Conservation (phyloP, 2,329 filamentous ascomycete species). For the Pseudogymnoascus sp. region DNA sequence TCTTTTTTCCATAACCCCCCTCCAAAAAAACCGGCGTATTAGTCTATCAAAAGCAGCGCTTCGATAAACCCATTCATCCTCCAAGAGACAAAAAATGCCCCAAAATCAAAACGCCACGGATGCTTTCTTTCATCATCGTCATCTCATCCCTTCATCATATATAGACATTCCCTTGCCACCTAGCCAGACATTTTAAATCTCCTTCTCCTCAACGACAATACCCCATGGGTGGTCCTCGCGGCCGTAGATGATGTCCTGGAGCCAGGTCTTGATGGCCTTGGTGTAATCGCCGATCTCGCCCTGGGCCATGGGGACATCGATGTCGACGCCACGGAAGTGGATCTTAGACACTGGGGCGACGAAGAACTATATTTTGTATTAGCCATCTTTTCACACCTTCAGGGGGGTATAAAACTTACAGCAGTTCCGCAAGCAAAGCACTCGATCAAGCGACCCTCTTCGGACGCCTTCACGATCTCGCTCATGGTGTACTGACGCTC, state of each 20-base stretch:
- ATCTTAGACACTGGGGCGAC: conserved; percentile 60
- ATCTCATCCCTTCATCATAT: not conserved
- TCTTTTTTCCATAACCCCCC: not conserved
- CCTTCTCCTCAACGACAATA: conserved; percentile 55
- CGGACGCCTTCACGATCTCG: conserved; percentile 63
- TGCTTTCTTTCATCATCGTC: not conserved
- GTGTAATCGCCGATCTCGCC: conserved; percentile 48
- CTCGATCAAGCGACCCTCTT: conserved; percentile 72
- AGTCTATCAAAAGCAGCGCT: not conserved
- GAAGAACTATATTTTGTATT: conserved; percentile 48
- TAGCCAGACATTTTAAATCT: conserved; percentile 7
- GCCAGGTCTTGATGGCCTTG: conserved; percentile 55
- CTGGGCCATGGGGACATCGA: conserved; percentile 52
- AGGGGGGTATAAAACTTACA: conserved; percentile 41
- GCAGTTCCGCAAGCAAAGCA: conserved; percentile 83
- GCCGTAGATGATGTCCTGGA: conserved; percentile 69
- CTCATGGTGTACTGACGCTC: conserved; percentile 77
- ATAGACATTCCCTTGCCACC: not conserved
- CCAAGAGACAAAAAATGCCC: not conserved
- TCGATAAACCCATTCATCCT: not conserved
- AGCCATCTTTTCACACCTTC: not conserved
- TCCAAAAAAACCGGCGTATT: not conserved
- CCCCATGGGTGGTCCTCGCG: conserved; percentile 61
- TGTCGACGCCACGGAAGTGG: conserved; percentile 56
- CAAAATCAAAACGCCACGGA: not conserved